These are phyloP conservation scores for Ophiocordyceps sinensis DNA, from an alignment of 2,329 filamentous ascomycete genomes.

Conservation along the genomic window DNA sequence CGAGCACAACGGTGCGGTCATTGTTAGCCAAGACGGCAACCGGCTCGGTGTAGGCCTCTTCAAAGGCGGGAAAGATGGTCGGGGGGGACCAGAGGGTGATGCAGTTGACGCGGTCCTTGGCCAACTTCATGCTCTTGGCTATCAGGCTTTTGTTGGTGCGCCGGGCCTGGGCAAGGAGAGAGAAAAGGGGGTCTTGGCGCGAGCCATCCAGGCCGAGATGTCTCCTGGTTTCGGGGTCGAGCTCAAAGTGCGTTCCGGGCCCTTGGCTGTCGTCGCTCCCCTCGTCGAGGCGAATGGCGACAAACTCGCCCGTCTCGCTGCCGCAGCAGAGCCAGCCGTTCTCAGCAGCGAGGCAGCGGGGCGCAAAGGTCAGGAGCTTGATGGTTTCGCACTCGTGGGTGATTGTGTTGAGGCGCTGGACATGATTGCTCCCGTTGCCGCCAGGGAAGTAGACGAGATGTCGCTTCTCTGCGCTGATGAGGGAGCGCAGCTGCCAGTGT, in stretches of 20 bases:
- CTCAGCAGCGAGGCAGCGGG: conserved; percentile 77
- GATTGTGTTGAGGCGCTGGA: conserved; percentile 55
- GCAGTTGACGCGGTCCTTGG: conserved; percentile 50
- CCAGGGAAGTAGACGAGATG: conserved; percentile 77
- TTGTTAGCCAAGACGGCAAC: conserved; percentile 80
- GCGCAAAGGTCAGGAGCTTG: conserved; percentile 54
- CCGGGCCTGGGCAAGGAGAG: conserved; percentile 22
- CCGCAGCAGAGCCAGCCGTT: conserved; percentile 85
- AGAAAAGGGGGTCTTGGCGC: conserved; percentile 19
- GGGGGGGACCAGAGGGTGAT: conserved; percentile 49
- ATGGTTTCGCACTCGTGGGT: conserved; percentile 60
- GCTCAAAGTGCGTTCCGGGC: conserved; percentile 9
- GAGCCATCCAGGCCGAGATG: conserved; percentile 19
- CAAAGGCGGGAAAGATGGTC: conserved; percentile 9
- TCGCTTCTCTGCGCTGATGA: conserved; percentile 67
- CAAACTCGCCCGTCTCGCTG: conserved; percentile 77
- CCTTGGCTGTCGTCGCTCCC: conserved; percentile 14
- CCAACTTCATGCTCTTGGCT: conserved; percentile 38
- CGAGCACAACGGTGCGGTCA: conserved; percentile 76
- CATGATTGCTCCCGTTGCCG: conserved; percentile 47
- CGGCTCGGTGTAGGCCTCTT: conserved; percentile 30
- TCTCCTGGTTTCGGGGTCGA: conserved; percentile 6
- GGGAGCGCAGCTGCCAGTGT: conserved; percentile 80
- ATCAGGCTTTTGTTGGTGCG: conserved; percentile 28
- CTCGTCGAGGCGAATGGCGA: conserved; percentile 52